Evolutionary conservation across 139 green algal genomes (phyloP).

Genomic region (Eudorina sp.): DNA sequence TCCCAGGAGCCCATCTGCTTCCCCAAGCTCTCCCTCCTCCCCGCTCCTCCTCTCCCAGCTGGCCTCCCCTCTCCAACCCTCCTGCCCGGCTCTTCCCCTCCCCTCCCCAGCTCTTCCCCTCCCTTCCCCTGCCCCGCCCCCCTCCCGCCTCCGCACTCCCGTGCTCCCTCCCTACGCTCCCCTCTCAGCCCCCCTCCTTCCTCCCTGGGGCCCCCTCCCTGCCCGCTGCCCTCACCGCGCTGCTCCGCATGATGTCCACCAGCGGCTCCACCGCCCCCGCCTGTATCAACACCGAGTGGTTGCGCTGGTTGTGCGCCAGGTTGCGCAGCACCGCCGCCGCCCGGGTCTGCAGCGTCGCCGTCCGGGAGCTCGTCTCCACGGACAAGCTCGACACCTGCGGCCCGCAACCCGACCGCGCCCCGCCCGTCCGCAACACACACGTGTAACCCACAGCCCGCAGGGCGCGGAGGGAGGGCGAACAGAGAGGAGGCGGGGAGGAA

Average conservation of each 20-base stretch:
- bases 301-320: constrained; percentile 59
- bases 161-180: too few relatives aligned
- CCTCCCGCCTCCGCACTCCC: too few relatives aligned
- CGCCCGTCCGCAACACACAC: too few relatives aligned
- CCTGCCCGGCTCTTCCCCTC: neutral
- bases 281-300: constrained; percentile 57
- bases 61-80: neutral
- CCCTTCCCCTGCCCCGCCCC: too few relatives aligned
- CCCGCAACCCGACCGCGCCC: too few relatives aligned
- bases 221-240: constrained; percentile 9
- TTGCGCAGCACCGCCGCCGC: constrained; percentile 64
- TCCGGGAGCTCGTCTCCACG: neutral
- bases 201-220: neutral
- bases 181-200: too few relatives aligned
- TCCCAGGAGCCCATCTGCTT: too few relatives aligned
- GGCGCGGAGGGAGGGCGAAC: too few relatives aligned
- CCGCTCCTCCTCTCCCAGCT: neutral
- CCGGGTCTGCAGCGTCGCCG: constrained; percentile 46
- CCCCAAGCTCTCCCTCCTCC: neutral
- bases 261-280: constrained; percentile 61
- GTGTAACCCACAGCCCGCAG: too few relatives aligned
- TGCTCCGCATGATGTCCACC: constrained; percentile 59
- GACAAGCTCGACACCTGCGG: neutral
- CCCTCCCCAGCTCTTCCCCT: neutral
- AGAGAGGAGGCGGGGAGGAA: too few relatives aligned